Evolutionary conservation across 1,284 basidiomycete species (phyloP).

Genomic region (Inonotus hispidus): DNA sequence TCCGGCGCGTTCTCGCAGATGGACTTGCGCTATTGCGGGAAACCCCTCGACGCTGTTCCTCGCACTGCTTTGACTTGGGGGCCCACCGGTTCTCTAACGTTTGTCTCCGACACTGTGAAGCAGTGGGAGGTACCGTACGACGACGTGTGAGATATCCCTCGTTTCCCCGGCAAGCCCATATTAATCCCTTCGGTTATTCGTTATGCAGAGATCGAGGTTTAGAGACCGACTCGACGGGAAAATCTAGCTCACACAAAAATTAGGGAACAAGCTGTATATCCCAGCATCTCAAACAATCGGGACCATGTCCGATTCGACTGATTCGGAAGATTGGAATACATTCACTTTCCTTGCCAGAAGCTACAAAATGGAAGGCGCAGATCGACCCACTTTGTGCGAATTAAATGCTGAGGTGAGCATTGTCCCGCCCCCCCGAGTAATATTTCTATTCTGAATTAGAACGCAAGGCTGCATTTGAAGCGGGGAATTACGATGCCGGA

Average conservation of each 20-base stretch:
- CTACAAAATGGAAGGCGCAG: slow-evolving; percentile 58
- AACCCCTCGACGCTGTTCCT: slow-evolving; percentile 66
- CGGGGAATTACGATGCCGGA: slow-evolving; percentile 54
- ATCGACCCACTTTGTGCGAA: slow-evolving; percentile 45
- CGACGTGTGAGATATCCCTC: slow-evolving; percentile 55
- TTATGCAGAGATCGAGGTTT: not conserved
- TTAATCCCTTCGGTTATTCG: not conserved
- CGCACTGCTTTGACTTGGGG: slow-evolving; percentile 69
- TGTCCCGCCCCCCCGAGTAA: not conserved
- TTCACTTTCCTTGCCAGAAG: slow-evolving; percentile 62
- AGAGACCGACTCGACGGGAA: slow-evolving; percentile 30
- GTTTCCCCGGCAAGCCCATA: slow-evolving; percentile 8
- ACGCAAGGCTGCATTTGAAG: slow-evolving; percentile 53
- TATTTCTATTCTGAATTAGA: not conserved
- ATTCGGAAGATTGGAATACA: slow-evolving; percentile 38
- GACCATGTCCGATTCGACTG: slow-evolving; percentile 29
- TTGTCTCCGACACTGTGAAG: slow-evolving; percentile 55
- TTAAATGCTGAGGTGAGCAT: slow-evolving; percentile 53
- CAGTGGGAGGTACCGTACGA: slow-evolving; percentile 79
- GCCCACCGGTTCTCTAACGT: slow-evolving; percentile 60
- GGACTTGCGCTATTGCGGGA: slow-evolving; percentile 59
- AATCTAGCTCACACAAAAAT: slow-evolving; percentile 36
- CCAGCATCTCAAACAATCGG: slow-evolving; percentile 53
- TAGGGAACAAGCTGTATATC: slow-evolving; percentile 45
- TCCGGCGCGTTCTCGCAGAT: slow-evolving; percentile 79